Conservation (phyloP, 2,329 filamentous ascomycete genomes). For the Ophiostoma tasmaniense region DNA sequence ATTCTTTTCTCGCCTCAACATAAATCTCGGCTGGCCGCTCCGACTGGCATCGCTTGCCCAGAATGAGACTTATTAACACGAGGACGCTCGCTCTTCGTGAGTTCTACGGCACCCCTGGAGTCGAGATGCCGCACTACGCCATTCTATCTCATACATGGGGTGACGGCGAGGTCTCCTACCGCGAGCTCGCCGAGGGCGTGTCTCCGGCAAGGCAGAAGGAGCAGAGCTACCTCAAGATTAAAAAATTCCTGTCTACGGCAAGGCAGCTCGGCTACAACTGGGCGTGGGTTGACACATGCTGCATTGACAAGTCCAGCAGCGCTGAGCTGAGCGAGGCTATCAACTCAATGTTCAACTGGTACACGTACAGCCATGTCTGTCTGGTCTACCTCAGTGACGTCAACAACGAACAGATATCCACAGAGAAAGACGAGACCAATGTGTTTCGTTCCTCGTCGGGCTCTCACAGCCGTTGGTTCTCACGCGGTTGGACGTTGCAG, state of each 20-base stretch:
- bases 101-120: neutral
- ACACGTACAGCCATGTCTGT: neutral
- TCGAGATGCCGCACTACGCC: neutral
- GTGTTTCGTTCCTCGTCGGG: neutral
- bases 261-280: neutral
- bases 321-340: neutral
- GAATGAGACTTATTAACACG: neutral
- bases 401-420: neutral
- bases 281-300: neutral
- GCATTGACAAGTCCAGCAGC: conserved; percentile 2
- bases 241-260: neutral
- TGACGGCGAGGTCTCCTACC: neutral
- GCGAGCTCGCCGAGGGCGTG: neutral
- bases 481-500: neutral
- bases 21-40: no score
- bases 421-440: neutral
- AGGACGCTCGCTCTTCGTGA: neutral
- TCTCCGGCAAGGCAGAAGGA: neutral
- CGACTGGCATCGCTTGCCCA: no score
- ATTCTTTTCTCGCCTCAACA: no score
- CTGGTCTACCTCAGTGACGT: neutral
- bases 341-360: neutral
- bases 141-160: neutral
- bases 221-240: neutral
- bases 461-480: neutral